Percentiles rank a stretch among this genome's conserved stretches.
These are phyloP conservation scores for Mycena olivaceomarginata DNA, from an alignment of 768 basidiomycete species.

Conservation along the genomic window DNA sequence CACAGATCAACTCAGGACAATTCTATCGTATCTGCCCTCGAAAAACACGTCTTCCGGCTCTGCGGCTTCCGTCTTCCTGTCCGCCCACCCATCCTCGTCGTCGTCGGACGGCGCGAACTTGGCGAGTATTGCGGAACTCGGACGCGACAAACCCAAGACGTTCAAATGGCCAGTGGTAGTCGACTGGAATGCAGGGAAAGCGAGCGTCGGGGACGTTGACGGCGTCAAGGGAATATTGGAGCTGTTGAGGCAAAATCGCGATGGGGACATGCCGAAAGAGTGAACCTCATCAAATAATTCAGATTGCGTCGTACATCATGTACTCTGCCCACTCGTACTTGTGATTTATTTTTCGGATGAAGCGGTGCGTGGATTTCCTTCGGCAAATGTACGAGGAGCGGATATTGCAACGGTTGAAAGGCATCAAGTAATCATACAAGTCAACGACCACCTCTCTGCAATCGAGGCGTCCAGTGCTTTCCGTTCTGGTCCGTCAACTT, in stretches of 20 bases:
- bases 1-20: slow-evolving; percentile 79
- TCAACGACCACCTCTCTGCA: too few species aligned
- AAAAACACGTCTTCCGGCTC: slow-evolving; percentile 45
- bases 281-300: background rate
- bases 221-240: slow-evolving; percentile 84
- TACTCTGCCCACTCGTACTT: too few species aligned
- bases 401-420: too few species aligned
- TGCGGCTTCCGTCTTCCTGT: slow-evolving; percentile 70
- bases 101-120: slow-evolving; percentile 63
- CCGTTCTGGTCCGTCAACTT: too few species aligned
- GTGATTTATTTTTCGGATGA: too few species aligned
- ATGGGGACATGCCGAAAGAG: slow-evolving; percentile 75
- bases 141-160: slow-evolving; percentile 71
- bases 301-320: background rate
- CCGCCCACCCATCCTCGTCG: slow-evolving; percentile 74
- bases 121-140: slow-evolving; percentile 70
- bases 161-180: slow-evolving; percentile 90
- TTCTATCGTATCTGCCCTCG: slow-evolving; percentile 75
- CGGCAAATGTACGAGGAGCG: too few species aligned
- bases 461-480: too few species aligned
- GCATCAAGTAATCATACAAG: too few species aligned
- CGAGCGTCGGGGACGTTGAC: slow-evolving; percentile 79
- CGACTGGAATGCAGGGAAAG: slow-evolving; percentile 82
- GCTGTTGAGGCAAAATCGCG: slow-evolving; percentile 76
- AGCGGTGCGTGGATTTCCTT: too few species aligned